Evolutionary conservation across 1,139 yeast genomes (phyloP).

Genomic region (Wickerhamiella pararugosa): DNA sequence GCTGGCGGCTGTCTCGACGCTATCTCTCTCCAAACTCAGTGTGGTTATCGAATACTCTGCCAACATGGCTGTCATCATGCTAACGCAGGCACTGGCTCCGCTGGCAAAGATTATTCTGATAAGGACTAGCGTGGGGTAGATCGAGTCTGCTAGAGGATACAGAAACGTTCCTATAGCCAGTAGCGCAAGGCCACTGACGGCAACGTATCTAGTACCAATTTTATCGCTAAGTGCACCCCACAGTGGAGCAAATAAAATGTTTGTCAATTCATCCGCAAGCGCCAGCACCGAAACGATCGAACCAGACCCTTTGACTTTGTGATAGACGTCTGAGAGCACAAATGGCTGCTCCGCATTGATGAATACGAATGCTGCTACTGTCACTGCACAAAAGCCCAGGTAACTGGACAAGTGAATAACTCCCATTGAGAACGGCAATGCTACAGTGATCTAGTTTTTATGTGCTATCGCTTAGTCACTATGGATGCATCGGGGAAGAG

Average conservation of each 20-base stretch:
- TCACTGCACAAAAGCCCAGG: conserved; percentile 30
- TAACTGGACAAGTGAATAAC: conserved; percentile 12
- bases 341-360: conserved; percentile 55
- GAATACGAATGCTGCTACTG: conserved; percentile 51
- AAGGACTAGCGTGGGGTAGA: conserved; percentile 37
- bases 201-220: conserved; percentile 43
- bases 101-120: conserved; percentile 43
- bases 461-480: no score
- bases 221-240: conserved; percentile 51
- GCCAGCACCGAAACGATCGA: conserved; percentile 45
- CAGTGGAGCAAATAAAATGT: conserved; percentile 43
- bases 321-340: conserved; percentile 42
- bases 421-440: background rate
- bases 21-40: background rate
- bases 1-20: conserved; percentile 2
- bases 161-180: conserved; percentile 35
- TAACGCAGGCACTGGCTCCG: conserved; percentile 38
- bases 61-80: conserved; percentile 36
- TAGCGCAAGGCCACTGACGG: conserved; percentile 33
- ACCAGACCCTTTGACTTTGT: conserved; percentile 36
- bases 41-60: conserved; percentile 27
- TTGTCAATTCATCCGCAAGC: conserved; percentile 44
- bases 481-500: no score
- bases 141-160: conserved; percentile 32
- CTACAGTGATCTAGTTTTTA: no score